These are phyloP conservation scores for Botryosphaeria dothidea DNA, from an alignment of 2,329 filamentous ascomycete genomes.

Conservation along the genomic window DNA sequence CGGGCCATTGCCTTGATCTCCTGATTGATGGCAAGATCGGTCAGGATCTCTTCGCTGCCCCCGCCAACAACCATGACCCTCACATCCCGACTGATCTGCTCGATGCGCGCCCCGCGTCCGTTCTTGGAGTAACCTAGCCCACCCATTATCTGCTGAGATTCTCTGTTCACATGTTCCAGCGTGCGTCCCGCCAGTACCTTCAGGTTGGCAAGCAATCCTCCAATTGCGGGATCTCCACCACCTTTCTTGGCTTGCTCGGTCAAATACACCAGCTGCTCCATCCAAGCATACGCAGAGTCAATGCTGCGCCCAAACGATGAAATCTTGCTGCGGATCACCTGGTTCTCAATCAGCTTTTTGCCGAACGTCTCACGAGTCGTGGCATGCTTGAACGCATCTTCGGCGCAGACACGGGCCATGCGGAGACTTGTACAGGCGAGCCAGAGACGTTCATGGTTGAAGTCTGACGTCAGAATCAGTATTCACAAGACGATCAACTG, in stretches of 20 bases:
- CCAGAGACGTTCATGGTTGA: constrained; percentile 38
- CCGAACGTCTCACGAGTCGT: constrained; percentile 34
- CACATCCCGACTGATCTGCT: background rate
- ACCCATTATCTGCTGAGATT: constrained; percentile 1
- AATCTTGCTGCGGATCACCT: constrained; percentile 34
- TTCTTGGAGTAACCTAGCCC: background rate
- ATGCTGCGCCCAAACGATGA: constrained; percentile 33
- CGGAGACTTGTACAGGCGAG: constrained; percentile 33
- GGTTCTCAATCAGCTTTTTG: constrained; percentile 34
- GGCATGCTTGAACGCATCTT: constrained; percentile 33
- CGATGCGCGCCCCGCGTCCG: background rate
- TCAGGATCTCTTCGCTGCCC: constrained; percentile 31
- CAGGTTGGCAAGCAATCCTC: background rate
- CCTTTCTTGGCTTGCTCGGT: constrained; percentile 20
- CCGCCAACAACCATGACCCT: constrained; percentile 14
- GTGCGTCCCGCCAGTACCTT: background rate
- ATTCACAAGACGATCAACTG: too few species aligned
- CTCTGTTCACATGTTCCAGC: background rate
- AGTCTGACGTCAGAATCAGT: too few species aligned
- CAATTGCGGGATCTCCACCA: background rate
- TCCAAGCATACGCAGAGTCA: constrained; percentile 31
- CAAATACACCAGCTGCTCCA: constrained; percentile 32
- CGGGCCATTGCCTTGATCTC: constrained; percentile 29
- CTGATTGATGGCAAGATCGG: constrained; percentile 33
- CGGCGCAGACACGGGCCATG: constrained; percentile 29